A percentile compares a stretch with the other conserved stretches of the same genome.
Conservation (phyloP, 306 rosid genomes). For the Prunus mongolica region DNA sequence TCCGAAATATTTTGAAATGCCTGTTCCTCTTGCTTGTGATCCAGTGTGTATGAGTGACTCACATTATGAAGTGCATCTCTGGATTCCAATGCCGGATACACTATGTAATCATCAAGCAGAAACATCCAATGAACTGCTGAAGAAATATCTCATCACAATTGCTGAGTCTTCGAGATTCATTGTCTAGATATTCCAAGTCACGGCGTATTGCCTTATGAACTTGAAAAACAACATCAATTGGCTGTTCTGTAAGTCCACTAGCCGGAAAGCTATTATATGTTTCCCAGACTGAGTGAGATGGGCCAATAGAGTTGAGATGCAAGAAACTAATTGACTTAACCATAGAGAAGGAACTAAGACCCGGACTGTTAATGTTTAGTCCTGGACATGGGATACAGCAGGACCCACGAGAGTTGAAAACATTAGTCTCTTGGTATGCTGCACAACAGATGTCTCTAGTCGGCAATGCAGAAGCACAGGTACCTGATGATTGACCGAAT, state of each 20-base stretch:
- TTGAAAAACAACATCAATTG: constrained; percentile 88
- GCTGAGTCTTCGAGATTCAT: constrained; percentile 82
- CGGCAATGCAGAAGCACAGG: constrained; percentile 33
- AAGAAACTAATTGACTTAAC: constrained; percentile 53
- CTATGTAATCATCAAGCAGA: constrained; percentile 86
- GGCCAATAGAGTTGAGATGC: constrained; percentile 59
- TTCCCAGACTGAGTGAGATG: constrained; percentile 77
- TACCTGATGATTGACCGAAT: constrained; percentile 30
- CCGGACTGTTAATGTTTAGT: constrained; percentile 55
- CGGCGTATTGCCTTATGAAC: constrained; percentile 90
- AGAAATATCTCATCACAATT: constrained; percentile 75
- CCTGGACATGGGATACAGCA: constrained; percentile 70
- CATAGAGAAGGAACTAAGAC: constrained; percentile 52
- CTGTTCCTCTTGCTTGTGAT: constrained; percentile 83
- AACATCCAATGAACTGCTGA: constrained; percentile 73
- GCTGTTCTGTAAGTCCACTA: constrained; percentile 62
- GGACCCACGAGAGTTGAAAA: constrained; percentile 30
- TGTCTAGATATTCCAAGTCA: constrained; percentile 87
- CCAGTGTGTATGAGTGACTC: constrained; percentile 79
- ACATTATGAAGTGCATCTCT: constrained; percentile 80
- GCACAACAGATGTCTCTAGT: constrained; percentile 33
- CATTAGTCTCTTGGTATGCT: constrained; percentile 35
- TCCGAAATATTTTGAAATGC: constrained; percentile 77
- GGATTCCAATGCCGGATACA: constrained; percentile 93
- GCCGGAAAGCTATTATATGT: constrained; percentile 50